These are phyloP conservation scores for Aurantiochytrium sp. DNA, from an alignment of 108 stramenopile species.

Conservation along the genomic window DNA sequence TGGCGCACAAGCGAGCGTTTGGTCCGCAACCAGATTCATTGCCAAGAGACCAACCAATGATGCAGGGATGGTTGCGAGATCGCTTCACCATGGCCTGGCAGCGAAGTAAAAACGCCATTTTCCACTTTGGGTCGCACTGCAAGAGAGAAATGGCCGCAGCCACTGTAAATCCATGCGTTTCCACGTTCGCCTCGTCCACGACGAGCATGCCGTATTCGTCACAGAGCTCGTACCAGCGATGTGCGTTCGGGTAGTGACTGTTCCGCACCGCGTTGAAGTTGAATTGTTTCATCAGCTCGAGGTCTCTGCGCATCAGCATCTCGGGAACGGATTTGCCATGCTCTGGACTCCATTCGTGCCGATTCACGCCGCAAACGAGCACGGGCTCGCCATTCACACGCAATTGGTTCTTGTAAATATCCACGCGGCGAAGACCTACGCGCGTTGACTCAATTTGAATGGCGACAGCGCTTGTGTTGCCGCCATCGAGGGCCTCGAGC, in stretches of 20 bases:
- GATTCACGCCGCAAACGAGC: slow-evolving; percentile 76
- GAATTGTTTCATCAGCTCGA: slow-evolving; percentile 55
- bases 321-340: slow-evolving; percentile 65
- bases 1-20: slow-evolving; percentile 50
- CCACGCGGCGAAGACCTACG: slow-evolving; percentile 68
- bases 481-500: slow-evolving; percentile 19
- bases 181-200: slow-evolving; percentile 92
- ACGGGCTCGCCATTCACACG: slow-evolving; percentile 50
- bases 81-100: slow-evolving; percentile 63
- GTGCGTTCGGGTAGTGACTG: slow-evolving; percentile 83
- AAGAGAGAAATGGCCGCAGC: background rate
- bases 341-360: slow-evolving; percentile 85
- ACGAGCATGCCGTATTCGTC: slow-evolving; percentile 83
- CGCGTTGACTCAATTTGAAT: slow-evolving; percentile 66
- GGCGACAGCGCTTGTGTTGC: background rate
- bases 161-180: slow-evolving; percentile 75
- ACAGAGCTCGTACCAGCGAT: slow-evolving; percentile 77
- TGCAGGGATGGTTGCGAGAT: slow-evolving; percentile 80
- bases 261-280: slow-evolving; percentile 94
- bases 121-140: slow-evolving; percentile 48
- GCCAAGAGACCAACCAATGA: slow-evolving; percentile 80
- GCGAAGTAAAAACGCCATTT: slow-evolving; percentile 60
- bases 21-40: slow-evolving; percentile 81
- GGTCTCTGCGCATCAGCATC: slow-evolving; percentile 59
- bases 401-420: slow-evolving; percentile 43